Base-by-base conservation (phyloP, 192 early-diverging fungal genomes). In the Coemansia sp. region DNA sequence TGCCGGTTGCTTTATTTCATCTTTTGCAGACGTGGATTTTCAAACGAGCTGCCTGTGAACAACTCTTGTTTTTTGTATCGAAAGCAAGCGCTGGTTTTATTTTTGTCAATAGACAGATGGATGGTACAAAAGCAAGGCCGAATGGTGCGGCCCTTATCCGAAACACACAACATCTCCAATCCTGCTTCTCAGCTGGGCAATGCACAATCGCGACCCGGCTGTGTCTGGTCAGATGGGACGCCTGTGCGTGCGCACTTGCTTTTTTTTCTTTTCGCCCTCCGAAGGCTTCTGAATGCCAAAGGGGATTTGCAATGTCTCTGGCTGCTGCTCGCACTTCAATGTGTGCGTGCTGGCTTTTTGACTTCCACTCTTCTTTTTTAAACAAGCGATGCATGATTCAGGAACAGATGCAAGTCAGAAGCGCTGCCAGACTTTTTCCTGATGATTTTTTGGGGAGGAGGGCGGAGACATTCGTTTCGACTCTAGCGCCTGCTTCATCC, bases 251-350 rank as follows among this genome's bases (percentile, higher is more conserved):
- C 12, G 42, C 17, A 45, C 17, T 45, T 45, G 4, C 28, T 16
- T 22, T 54, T 25, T 4, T 22, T 0, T 18, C 16, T 22, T 54
- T 54, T 54, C 51, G 12, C 51, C 28, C 51, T 54, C 51, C 51
- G 51, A 54, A 29, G 51, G 22, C 16, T 54, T 54, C 51, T 54
- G 28, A 54, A 54, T 30, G 51, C 18, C 20, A 54, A 25, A 25
- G 42, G 42, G 42, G 42, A 45, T 45, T 45, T 45, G 42, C 42
- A 45, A 45, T 45, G 42, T 45, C 42, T 45, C 7, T 12, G 12
- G 42, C 42, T 16, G 14, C 14, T 45, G 42, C 42, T 12, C 11
- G 17, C 42, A 4, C 14, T 45, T 45, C 42, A 45, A 45, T 16
- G 42, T 45, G 42, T 45, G 42, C 12, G 4, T 54, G 8, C 28